These are phyloP conservation scores for Vigna unguiculata DNA, from an alignment of 306 rosid genomes.

Conservation along the genomic window DNA sequence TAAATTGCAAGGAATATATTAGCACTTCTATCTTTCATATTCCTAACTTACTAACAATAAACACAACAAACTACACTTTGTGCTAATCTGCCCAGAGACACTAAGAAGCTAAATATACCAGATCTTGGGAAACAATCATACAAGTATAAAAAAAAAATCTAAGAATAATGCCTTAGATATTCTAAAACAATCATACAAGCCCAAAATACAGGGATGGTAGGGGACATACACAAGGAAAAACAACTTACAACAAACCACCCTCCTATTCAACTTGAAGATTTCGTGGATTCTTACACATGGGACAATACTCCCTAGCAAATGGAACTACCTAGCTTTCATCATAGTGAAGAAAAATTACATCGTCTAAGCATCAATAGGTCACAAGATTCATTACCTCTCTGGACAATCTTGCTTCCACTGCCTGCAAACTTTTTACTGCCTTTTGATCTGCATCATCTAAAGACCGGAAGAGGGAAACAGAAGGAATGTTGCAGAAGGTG, in stretches of 20 bases:
- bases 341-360: neutral
- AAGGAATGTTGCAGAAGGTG: constrained; percentile 87
- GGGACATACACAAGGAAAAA: neutral
- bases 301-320: neutral
- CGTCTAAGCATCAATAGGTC: neutral
- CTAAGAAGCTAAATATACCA: neutral
- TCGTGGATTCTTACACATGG: neutral
- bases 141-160: neutral
- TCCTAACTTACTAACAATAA: constrained; percentile 1
- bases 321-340: neutral
- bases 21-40: neutral
- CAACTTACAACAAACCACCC: neutral
- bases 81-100: constrained; percentile 22
- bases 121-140: neutral
- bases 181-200: neutral
- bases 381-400: constrained; percentile 64
- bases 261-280: neutral
- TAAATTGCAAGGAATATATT: constrained; percentile 9
- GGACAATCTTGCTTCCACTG: constrained; percentile 63
- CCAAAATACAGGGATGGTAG: neutral
- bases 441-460: constrained; percentile 73
- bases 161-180: neutral
- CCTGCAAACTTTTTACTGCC: constrained; percentile 72
- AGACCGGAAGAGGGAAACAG: constrained; percentile 79
- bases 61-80: neutral